Evolutionary conservation across 2,329 filamentous ascomycete genomes (phyloP).

Genomic region (Aspergillus hortae): DNA sequence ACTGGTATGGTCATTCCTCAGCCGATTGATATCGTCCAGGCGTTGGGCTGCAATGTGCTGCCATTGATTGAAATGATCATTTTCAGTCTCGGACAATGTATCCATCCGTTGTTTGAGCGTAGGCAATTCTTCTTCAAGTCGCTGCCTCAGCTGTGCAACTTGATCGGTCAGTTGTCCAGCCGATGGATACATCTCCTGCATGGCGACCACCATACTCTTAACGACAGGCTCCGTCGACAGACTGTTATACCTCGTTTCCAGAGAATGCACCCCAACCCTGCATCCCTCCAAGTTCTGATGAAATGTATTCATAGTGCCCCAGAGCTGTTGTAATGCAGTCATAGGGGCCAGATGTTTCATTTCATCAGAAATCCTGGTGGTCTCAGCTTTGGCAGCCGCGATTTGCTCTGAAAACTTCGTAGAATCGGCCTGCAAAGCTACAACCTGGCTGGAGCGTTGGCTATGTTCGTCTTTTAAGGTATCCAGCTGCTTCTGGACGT

Average conservation of each 20-base stretch:
- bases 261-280: conserved; percentile 26
- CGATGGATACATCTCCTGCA: conserved; percentile 37
- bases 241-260: conserved; percentile 51
- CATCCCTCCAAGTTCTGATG: conserved; percentile 14
- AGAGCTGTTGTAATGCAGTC: background rate
- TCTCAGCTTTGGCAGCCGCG: background rate
- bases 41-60: background rate
- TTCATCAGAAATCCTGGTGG: background rate
- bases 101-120: background rate
- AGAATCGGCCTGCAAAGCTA: background rate
- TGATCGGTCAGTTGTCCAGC: conserved; percentile 20
- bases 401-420: background rate
- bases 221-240: conserved; percentile 39
- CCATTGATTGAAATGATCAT: background rate
- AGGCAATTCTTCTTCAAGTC: conserved; percentile 5
- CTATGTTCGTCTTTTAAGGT: background rate
- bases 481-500: background rate
- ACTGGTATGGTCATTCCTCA: background rate
- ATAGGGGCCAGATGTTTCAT: background rate
- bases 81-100: conserved; percentile 2
- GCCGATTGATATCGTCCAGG: conserved; percentile 5
- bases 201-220: conserved; percentile 29
- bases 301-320: background rate
- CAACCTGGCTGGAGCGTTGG: background rate
- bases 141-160: conserved; percentile 11